Conservation (phyloP, 2,329 filamentous ascomycete genomes). For the Ceratocystis lukuohia region DNA sequence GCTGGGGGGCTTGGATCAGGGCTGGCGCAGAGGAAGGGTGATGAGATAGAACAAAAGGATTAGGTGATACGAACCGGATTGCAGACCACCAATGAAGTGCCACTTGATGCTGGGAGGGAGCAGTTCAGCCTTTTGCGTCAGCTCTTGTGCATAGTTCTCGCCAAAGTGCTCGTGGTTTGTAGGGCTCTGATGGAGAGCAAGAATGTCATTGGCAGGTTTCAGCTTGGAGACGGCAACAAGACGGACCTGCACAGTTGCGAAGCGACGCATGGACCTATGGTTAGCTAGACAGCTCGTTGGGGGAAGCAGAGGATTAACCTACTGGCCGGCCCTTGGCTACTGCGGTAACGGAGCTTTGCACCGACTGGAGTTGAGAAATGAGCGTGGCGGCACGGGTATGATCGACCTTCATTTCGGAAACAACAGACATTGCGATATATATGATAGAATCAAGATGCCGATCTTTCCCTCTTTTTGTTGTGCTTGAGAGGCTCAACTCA, state of each 20-base stretch:
- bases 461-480: neutral
- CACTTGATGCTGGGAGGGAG: conserved; percentile 67
- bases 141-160: conserved; percentile 90
- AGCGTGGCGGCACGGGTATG: conserved; percentile 48
- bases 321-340: conserved; percentile 42
- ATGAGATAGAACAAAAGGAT: neutral
- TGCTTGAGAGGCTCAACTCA: neutral
- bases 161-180: conserved; percentile 66
- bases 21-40: conserved; percentile 9
- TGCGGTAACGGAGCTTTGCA: conserved; percentile 44
- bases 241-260: conserved; percentile 43
- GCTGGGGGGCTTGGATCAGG: neutral
- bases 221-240: conserved; percentile 93
- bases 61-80: conserved; percentile 42
- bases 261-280: neutral
- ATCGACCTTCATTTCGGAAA: conserved; percentile 46
- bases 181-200: conserved; percentile 58
- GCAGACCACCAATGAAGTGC: conserved; percentile 94
- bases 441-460: neutral
- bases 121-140: conserved; percentile 69
- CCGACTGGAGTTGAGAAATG: conserved; percentile 45
- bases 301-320: conserved; percentile 25
- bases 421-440: neutral
- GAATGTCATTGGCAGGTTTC: conserved; percentile 82
- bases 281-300: neutral